These are phyloP conservation scores for Beauveria asiatica DNA, from an alignment of 2,329 filamentous ascomycete genomes.

Conservation along the genomic window DNA sequence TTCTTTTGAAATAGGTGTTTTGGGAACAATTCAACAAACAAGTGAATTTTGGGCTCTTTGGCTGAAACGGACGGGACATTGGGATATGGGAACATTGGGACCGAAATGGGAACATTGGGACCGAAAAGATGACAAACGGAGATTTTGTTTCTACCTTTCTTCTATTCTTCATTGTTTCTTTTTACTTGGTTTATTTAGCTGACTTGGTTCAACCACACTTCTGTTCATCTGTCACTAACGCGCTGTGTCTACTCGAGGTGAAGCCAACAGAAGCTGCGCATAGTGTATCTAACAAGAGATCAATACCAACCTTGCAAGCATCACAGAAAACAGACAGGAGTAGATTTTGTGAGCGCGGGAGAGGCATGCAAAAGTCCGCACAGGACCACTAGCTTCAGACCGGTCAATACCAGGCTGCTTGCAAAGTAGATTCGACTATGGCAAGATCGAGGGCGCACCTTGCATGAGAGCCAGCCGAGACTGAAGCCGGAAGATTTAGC, in stretches of 20 bases:
- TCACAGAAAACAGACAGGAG: too few species aligned
- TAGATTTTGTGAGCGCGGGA: too few species aligned
- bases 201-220: background rate
- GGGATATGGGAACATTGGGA: background rate
- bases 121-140: background rate
- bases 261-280: too few species aligned
- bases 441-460: background rate
- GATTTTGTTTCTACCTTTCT: background rate
- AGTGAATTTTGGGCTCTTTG: background rate
- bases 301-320: too few species aligned
- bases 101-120: background rate
- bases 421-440: background rate
- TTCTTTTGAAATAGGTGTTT: conserved; percentile 4
- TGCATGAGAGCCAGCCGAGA: background rate
- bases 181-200: background rate
- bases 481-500: background rate
- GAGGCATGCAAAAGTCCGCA: too few species aligned
- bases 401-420: background rate
- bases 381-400: background rate
- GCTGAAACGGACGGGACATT: background rate
- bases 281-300: too few species aligned
- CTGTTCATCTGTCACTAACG: too few species aligned
- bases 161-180: background rate
- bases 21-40: background rate
- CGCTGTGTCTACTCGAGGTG: too few species aligned